These are phyloP conservation scores for Cyberlindnera japonica DNA, from an alignment of 805 yeast species.

Conservation along the genomic window DNA sequence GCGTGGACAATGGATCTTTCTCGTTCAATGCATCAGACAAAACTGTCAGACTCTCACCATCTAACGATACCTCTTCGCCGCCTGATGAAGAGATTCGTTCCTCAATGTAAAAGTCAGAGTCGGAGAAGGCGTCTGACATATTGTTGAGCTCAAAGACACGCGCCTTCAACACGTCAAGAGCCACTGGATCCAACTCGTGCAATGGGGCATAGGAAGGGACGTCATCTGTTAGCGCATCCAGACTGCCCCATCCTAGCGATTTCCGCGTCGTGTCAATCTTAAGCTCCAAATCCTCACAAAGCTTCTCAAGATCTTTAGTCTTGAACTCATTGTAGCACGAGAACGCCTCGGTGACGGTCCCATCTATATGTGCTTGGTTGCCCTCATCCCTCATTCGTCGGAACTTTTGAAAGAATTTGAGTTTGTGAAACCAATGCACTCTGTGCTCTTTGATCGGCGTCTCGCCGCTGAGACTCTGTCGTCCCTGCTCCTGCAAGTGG, in stretches of 20 bases:
- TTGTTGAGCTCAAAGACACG: conserved; percentile 2
- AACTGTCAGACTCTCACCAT: too few species aligned
- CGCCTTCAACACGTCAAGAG: conserved; percentile 5
- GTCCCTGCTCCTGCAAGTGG: not conserved
- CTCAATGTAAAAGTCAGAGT: not conserved
- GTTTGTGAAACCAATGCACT: conserved; percentile 11
- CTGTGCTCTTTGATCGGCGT: not conserved
- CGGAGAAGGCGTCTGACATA: not conserved
- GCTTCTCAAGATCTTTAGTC: conserved; percentile 8
- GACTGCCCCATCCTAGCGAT: not conserved
- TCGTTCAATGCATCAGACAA: not conserved
- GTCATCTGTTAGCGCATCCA: not conserved
- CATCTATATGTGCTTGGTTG: not conserved
- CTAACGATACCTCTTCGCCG: too few species aligned
- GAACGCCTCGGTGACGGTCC: not conserved
- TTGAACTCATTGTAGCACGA: conserved; percentile 7
- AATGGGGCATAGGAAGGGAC: conserved; percentile 13
- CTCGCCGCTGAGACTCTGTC: not conserved
- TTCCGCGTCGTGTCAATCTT: not conserved
- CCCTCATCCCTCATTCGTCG: not conserved
- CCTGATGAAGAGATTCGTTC: not conserved
- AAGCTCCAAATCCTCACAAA: conserved; percentile 1
- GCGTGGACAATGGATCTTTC: not conserved
- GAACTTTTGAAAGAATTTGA: conserved; percentile 8
- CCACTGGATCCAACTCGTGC: conserved; percentile 7